Evolutionary conservation across 192 early-diverging fungal genomes (phyloP), one percentile per base, ranked within the genome.

Genomic region (Coemansia sp.): DNA sequence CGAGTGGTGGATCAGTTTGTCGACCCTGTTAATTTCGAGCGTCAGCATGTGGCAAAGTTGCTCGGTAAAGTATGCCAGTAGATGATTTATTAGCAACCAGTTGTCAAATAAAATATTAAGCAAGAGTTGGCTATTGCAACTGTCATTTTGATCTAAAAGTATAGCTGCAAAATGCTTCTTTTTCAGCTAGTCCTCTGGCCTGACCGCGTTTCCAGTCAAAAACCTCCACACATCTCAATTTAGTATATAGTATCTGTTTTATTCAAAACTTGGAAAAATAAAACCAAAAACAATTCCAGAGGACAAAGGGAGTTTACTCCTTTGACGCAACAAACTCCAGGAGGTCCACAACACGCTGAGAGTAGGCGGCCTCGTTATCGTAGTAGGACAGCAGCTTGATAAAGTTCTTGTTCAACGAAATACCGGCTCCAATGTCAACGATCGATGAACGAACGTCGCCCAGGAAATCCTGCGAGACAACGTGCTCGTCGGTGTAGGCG

Each of bases 351-450:
- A 93, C 91, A 79, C 95, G 93, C 78, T 80, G 83, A 21, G 89
- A 91, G 90, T 99, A 99, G 64, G 94, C 95, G 69, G 79, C 89
- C 83, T 97, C 91, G 85, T 90, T 82, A 61, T 94, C 93, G 83
- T 93, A 97, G 91, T 92, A 97, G 38, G 93, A 87, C 54, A 98
- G 84, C 23, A 98, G 70, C 92, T 98, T 98, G 86, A 97, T 93
- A 83, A 97, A 98, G 73, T 86, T 90, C 70, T 93, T 86, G 81
- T 90, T 95, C 62, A 98, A 85, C 29, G 91, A 87, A 69, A 98
- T 97, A 67, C 95, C 95, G 67, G 95, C 97, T 72, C 92, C 90
- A 71, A 94, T 89, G 76, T 98, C 97, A 69, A 97, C 95, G 82
- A 96, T 93, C 74, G 88, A 91, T 25, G 94, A 96, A 82, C 85